Conservation (phyloP, 495 filamentous ascomycete genomes). For the Apiosordaria backusii region DNA sequence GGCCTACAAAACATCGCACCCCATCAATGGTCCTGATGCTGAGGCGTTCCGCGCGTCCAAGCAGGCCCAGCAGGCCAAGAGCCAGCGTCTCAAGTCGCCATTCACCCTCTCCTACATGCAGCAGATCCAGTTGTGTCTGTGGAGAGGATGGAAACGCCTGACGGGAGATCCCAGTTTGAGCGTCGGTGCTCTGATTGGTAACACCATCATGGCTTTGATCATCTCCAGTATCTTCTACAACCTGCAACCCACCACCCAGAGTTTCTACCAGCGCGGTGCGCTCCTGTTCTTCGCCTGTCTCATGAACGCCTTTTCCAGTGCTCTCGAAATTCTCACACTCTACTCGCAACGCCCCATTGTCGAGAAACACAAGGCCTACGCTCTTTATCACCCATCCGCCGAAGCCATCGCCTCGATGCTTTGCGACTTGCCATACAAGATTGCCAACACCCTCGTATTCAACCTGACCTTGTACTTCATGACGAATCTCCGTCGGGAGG, state of each 20-base stretch:
- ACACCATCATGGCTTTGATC: conserved; percentile 71
- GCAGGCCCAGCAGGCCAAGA: conserved; percentile 60
- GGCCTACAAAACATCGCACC: conserved; percentile 59
- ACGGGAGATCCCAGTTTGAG: conserved; percentile 69
- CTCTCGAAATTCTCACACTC: conserved; percentile 77
- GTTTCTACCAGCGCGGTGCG: conserved; percentile 77
- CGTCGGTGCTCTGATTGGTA: conserved; percentile 66
- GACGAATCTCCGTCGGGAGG: conserved; percentile 72
- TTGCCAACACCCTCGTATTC: conserved; percentile 47
- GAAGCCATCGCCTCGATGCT: conserved; percentile 84
- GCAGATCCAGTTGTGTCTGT: conserved; percentile 71
- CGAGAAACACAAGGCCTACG: conserved; percentile 86
- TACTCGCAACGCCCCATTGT: conserved; percentile 88
- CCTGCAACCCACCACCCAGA: conserved; percentile 55
- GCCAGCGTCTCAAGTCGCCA: conserved; percentile 61
- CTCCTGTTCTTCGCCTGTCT: conserved; percentile 86
- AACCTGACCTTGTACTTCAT: conserved; percentile 84
- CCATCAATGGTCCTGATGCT: conserved; percentile 60
- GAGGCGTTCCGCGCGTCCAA: conserved; percentile 67
- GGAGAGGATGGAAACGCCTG: conserved; percentile 68
- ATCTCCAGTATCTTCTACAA: conserved; percentile 82
- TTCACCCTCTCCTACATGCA: conserved; percentile 70
- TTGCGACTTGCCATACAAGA: conserved; percentile 73
- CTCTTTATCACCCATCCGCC: conserved; percentile 86
- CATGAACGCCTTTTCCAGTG: conserved; percentile 77